Conservation (phyloP, 768 basidiomycete genomes). For the Paxillus involutus region DNA sequence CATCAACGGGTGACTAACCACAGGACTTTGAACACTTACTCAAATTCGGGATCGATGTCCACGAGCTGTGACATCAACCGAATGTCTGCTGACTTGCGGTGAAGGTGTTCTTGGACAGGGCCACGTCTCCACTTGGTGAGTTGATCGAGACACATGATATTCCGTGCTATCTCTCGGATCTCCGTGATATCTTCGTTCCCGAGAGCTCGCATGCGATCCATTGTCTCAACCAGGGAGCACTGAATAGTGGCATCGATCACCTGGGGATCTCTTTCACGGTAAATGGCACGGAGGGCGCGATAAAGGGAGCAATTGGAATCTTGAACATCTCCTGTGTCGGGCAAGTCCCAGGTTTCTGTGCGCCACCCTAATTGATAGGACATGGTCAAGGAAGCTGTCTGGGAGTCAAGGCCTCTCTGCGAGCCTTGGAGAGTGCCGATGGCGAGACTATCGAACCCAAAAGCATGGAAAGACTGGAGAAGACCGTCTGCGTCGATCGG, state of each 20-base stretch:
- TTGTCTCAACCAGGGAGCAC: conserved; percentile 55
- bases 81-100: conserved; percentile 32
- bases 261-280: conserved; percentile 66
- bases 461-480: conserved; percentile 78
- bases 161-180: conserved; percentile 65
- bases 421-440: conserved; percentile 57
- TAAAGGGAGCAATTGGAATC: conserved; percentile 67
- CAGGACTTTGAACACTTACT: conserved; percentile 47
- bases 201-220: conserved; percentile 59
- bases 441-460: conserved; percentile 90
- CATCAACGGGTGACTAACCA: conserved; percentile 6
- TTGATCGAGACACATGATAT: conserved; percentile 82
- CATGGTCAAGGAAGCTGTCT: conserved; percentile 43
- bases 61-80: conserved; percentile 44
- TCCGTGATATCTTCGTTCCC: conserved; percentile 81
- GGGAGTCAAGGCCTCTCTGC: conserved; percentile 31
- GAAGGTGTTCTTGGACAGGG: conserved; percentile 27
- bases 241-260: conserved; percentile 50
- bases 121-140: conserved; percentile 59
- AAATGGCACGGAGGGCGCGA: conserved; percentile 74
- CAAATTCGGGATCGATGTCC: conserved; percentile 55
- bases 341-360: conserved; percentile 94
- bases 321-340: conserved; percentile 49
- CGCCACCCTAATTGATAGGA: conserved; percentile 89
- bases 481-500: conserved; percentile 59